Evolutionary conservation across 2,329 filamentous ascomycete genomes (phyloP).

Genomic region (Talaromyces verruculosus): DNA sequence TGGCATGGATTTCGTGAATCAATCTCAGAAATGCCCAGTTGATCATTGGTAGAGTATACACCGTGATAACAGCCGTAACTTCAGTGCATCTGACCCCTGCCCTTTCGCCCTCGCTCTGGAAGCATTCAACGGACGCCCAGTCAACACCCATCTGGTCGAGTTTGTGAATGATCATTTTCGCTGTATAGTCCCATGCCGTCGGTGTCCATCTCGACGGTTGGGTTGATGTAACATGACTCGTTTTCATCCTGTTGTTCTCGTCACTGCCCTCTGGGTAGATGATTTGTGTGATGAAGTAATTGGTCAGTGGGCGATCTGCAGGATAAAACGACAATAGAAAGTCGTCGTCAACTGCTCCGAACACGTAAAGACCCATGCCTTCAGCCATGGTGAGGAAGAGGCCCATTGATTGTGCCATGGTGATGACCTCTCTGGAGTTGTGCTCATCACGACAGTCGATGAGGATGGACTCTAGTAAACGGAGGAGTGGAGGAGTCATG

Average conservation of each 20-base stretch:
- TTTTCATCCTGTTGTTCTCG: not conserved
- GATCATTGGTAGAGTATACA: not conserved
- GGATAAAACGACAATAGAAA: not conserved
- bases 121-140: constrained; percentile 16
- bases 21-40: not conserved
- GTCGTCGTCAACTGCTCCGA: not conserved
- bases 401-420: not conserved
- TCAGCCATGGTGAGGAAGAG: not conserved
- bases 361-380: not conserved
- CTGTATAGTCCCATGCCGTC: not conserved
- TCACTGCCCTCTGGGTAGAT: not conserved
- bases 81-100: not conserved
- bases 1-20: not conserved
- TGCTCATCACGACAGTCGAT: not conserved
- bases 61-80: constrained; percentile 1
- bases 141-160: not conserved
- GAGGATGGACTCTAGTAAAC: not conserved
- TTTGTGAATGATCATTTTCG: not conserved
- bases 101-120: constrained; percentile 3
- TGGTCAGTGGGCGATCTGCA: not conserved
- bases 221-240: not conserved
- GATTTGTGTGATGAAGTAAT: not conserved
- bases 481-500: not conserved
- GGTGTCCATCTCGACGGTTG: not conserved
- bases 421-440: not conserved